Percentiles rank a stretch among this genome's conserved stretches.
These are phyloP conservation scores for Fusarium sp. DNA, from an alignment of 2,329 filamentous ascomycete species.

Conservation along the genomic window DNA sequence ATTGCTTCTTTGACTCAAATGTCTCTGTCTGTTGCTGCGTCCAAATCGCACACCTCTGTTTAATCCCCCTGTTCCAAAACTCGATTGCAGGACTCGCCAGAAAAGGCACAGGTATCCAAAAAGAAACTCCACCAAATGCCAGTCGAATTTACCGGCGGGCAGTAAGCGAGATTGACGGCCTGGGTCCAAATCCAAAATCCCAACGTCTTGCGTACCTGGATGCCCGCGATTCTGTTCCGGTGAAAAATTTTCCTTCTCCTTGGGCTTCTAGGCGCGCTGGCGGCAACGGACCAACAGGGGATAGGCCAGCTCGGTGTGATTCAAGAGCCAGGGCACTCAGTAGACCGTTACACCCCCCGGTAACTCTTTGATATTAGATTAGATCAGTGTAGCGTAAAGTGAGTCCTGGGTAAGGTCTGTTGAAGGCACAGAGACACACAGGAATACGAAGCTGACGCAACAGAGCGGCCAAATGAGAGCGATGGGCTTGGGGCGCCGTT, in stretches of 20 bases:
- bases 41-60: conserved; percentile 16
- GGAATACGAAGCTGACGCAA: conserved; percentile 47
- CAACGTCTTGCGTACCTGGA: conserved; percentile 44
- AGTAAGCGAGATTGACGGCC: conserved; percentile 52
- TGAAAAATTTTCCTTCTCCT: conserved; percentile 48
- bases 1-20: conserved; percentile 14
- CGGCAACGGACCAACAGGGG: conserved; percentile 45
- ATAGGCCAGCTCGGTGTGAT: conserved; percentile 45
- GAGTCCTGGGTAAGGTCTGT: conserved; percentile 12
- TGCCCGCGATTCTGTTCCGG: conserved; percentile 45
- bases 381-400: conserved; percentile 19
- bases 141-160: conserved; percentile 51
- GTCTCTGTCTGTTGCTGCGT: not conserved
- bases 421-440: conserved; percentile 25
- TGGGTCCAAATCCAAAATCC: conserved; percentile 41
- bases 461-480: conserved; percentile 23
- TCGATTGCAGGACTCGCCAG: conserved; percentile 34
- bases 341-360: conserved; percentile 42
- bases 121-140: conserved; percentile 40
- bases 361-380: conserved; percentile 26
- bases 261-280: conserved; percentile 47
- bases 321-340: conserved; percentile 42
- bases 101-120: conserved; percentile 26
- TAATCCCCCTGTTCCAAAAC: conserved; percentile 26
- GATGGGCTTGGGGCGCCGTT: conserved; percentile 24